Evolutionary conservation across 176 grass and related monocot genomes (phyloP).

Genomic region (Oryza longistaminata): DNA sequence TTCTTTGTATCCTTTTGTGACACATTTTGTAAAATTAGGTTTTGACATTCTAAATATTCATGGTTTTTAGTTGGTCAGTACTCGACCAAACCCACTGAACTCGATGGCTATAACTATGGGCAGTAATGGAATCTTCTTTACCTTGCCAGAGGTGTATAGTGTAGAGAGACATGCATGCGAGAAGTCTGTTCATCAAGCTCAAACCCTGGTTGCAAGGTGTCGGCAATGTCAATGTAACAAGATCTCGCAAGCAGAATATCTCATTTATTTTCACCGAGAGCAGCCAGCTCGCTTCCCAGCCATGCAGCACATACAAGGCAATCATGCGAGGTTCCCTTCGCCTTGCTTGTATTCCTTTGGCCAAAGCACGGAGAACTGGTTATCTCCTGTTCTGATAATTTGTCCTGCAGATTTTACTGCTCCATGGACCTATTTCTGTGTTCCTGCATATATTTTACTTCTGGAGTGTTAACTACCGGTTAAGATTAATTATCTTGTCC

Average conservation of each 20-base stretch:
- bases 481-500: neutral
- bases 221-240: slow-evolving; percentile 66
- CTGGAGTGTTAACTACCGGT: slow-evolving; percentile 22
- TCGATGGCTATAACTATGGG: neutral
- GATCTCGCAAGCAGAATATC: slow-evolving; percentile 68
- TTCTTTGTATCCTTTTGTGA: neutral
- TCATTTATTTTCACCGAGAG: slow-evolving; percentile 55
- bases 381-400: slow-evolving; percentile 59
- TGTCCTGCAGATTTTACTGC: slow-evolving; percentile 50
- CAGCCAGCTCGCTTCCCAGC: slow-evolving; percentile 76
- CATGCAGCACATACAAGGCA: slow-evolving; percentile 72
- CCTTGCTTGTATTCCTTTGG: slow-evolving; percentile 75
- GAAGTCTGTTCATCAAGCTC: slow-evolving; percentile 82
- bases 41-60: slow-evolving; percentile 15
- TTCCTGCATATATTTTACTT: slow-evolving; percentile 59
- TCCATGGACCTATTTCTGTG: slow-evolving; percentile 80
- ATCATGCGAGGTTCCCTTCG: slow-evolving; percentile 70
- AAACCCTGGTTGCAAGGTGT: slow-evolving; percentile 78
- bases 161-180: slow-evolving; percentile 85
- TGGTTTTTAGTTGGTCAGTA: slow-evolving; percentile 16
- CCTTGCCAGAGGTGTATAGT: slow-evolving; percentile 96
- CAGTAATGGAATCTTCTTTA: slow-evolving; percentile 36
- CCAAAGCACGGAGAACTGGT: slow-evolving; percentile 60
- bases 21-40: neutral
- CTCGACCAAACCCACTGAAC: slow-evolving; percentile 8